Evolutionary conservation across 2,329 filamentous ascomycete species (phyloP).

Genomic region (Parastagonospora nodorum): DNA sequence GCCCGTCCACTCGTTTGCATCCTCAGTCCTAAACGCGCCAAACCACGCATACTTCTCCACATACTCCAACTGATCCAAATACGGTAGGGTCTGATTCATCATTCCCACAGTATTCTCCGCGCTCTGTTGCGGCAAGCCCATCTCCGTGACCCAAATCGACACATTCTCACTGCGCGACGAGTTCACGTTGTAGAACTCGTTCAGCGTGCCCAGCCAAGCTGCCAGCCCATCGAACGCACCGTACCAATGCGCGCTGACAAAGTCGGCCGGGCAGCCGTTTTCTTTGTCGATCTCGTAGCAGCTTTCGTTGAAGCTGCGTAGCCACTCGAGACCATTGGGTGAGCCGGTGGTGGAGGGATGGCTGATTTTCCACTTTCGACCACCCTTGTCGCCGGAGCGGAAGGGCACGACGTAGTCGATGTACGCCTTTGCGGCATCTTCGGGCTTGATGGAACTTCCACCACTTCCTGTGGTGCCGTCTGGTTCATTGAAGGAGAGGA

Average conservation of each 20-base stretch:
- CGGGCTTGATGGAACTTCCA: conserved; percentile 67
- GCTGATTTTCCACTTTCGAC: conserved; percentile 64
- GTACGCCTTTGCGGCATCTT: conserved; percentile 70
- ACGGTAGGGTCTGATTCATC: conserved; percentile 71
- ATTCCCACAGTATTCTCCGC: conserved; percentile 66
- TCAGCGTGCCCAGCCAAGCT: conserved; percentile 66
- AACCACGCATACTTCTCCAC: conserved; percentile 47
- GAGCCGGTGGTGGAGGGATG: conserved; percentile 73
- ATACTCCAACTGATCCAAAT: conserved; percentile 66
- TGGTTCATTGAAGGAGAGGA: conserved; percentile 80
- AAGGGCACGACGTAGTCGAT: conserved; percentile 74
- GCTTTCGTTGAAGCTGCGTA: conserved; percentile 67
- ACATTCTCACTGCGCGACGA: conserved; percentile 49
- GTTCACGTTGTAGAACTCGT: conserved; percentile 57
- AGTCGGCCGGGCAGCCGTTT: conserved; percentile 56
- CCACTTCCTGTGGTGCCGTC: conserved; percentile 64
- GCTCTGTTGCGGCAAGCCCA: conserved; percentile 64
- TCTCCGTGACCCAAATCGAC: conserved; percentile 78
- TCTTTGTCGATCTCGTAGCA: conserved; percentile 50
- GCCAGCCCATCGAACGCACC: conserved; percentile 72
- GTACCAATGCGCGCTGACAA: conserved; percentile 60
- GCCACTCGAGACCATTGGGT: conserved; percentile 67
- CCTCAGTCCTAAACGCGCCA: conserved; percentile 38
- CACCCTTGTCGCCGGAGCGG: conserved; percentile 53
- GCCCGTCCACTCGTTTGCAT: conserved; percentile 45